Evolutionary conservation across 805 yeast species (phyloP).

Genomic region (Hermanozyma aechmeae): DNA sequence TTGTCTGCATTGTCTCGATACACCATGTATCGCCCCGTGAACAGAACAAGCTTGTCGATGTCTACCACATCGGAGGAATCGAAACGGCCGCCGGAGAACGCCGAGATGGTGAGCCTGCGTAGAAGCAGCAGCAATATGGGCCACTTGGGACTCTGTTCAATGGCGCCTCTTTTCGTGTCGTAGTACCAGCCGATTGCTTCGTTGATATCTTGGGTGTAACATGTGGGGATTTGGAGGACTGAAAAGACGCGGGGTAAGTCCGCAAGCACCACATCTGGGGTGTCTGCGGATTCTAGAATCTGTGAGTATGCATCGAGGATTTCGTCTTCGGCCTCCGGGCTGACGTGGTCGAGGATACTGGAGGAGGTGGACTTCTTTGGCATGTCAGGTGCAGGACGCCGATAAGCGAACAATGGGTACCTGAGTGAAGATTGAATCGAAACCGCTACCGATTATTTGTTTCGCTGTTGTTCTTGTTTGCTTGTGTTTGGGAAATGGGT

Average conservation of each 20-base stretch:
- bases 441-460: no score
- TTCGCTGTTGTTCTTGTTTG: no score
- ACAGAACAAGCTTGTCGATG: slow-evolving; percentile 26
- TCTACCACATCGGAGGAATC: slow-evolving; percentile 31
- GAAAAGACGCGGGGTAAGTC: slow-evolving; percentile 17
- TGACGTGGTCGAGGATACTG: no score
- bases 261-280: slow-evolving; percentile 19
- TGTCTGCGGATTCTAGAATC: slow-evolving; percentile 10
- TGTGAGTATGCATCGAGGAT: slow-evolving; percentile 22
- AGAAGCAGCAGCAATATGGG: slow-evolving; percentile 17
- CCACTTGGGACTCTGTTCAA: slow-evolving; percentile 11
- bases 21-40: slow-evolving; percentile 18
- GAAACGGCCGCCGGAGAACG: slow-evolving; percentile 4
- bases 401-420: no score
- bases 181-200: slow-evolving; percentile 26
- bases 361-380: no score
- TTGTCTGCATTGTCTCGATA: slow-evolving; percentile 20
- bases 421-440: no score
- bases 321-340: slow-evolving; percentile 22
- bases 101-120: slow-evolving; percentile 19
- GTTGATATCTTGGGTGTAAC: slow-evolving; percentile 23
- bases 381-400: no score
- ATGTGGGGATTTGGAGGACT: slow-evolving; percentile 17
- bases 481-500: no score
- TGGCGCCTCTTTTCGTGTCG: slow-evolving; percentile 11